These are phyloP conservation scores for Pestalotiopsis sp. DNA, from an alignment of 2,329 filamentous ascomycete genomes.

Conservation along the genomic window DNA sequence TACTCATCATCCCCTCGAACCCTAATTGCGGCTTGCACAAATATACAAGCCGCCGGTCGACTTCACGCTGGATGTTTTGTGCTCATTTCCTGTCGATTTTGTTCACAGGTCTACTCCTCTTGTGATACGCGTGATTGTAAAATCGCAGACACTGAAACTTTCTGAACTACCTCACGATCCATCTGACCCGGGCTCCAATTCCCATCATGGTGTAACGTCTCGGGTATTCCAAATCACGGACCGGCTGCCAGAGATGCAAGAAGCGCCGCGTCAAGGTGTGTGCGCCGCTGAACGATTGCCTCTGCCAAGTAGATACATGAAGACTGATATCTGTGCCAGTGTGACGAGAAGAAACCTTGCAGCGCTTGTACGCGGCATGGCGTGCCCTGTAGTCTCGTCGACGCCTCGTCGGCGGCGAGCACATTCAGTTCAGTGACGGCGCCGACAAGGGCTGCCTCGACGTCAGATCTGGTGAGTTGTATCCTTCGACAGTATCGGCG, in stretches of 20 bases:
- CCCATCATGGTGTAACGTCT: background rate
- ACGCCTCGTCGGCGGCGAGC: slow-evolving; percentile 10
- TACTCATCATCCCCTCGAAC: too few species aligned
- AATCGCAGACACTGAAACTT: too few species aligned
- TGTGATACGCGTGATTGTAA: too few species aligned
- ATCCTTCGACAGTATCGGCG: background rate
- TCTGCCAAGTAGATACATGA: too few species aligned
- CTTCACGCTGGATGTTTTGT: too few species aligned
- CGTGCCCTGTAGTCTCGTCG: slow-evolving; percentile 31
- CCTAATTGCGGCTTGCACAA: too few species aligned
- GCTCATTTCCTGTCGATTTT: too few species aligned
- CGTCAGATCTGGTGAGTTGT: background rate
- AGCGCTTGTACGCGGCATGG: slow-evolving; percentile 35
- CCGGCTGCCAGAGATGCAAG: slow-evolving; percentile 5
- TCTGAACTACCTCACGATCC: background rate
- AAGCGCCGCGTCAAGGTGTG: slow-evolving; percentile 9
- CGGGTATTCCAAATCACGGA: slow-evolving; percentile 4
- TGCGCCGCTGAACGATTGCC: background rate
- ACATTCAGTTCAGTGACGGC: slow-evolving; percentile 5
- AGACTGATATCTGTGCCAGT: slow-evolving; percentile 23
- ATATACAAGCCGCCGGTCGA: too few species aligned
- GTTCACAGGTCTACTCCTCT: too few species aligned
- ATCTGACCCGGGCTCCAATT: background rate
- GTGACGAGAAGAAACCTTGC: slow-evolving; percentile 39
- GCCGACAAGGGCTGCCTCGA: background rate